phyloP scores from a whole-genome alignment of 108 stramenopile species.

The Discostella stelligeroides region DNA sequence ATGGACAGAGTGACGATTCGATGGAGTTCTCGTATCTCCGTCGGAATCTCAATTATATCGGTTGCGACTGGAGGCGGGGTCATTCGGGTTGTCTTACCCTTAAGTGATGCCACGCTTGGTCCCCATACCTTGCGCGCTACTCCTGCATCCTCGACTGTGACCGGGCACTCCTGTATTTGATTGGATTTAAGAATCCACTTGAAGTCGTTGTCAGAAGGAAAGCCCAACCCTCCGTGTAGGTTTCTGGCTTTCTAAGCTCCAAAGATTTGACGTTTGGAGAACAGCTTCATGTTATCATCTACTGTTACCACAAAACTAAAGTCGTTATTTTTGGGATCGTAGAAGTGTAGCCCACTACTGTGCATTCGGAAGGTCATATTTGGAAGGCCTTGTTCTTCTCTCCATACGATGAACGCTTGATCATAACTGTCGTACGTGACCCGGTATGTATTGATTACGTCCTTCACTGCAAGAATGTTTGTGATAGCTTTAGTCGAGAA shows the following conservation, averaged over 20 bases:
- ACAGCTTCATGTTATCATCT: too few relatives aligned
- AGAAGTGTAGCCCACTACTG: neutral
- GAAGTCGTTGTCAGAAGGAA: constrained; percentile 31
- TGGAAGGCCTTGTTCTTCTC: neutral
- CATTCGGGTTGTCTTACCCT: constrained; percentile 18
- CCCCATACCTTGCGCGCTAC: constrained; percentile 43
- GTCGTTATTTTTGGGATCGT: neutral
- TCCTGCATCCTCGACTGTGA: constrained; percentile 36
- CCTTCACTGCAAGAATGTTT: neutral
- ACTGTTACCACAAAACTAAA: neutral
- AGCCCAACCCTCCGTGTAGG: constrained; percentile 34
- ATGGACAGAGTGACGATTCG: too few relatives aligned
- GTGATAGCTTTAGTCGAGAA: neutral
- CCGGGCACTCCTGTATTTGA: constrained; percentile 39
- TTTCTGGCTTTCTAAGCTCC: neutral
- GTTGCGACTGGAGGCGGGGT: too few relatives aligned
- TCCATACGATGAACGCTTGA: neutral
- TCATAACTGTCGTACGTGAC: neutral
- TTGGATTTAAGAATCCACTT: constrained; percentile 24
- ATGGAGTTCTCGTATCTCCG: too few relatives aligned
- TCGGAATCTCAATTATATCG: too few relatives aligned
- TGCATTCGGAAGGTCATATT: neutral
- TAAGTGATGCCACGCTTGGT: constrained; percentile 28
- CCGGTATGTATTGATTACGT: neutral
- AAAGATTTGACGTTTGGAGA: too few relatives aligned